Base-by-base conservation (phyloP, 495 filamentous ascomycete genomes). In the Penicillium lagena region DNA sequence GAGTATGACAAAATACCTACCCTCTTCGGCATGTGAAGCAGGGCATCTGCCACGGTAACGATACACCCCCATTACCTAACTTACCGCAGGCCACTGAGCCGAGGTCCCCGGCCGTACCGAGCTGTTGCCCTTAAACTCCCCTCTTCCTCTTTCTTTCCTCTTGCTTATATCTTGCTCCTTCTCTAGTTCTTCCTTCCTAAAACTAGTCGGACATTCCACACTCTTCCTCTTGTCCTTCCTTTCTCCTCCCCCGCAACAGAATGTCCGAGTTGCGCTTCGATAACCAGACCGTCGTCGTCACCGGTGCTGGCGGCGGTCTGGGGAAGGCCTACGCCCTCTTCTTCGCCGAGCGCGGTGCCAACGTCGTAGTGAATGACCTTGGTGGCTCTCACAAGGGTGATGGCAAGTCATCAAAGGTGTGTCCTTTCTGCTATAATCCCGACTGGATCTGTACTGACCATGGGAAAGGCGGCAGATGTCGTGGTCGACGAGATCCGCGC, bases 281-380 rank as follows among this genome's bases (percentile, higher is more conserved):
- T 75, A 86, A 87, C 64, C 95, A 97, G 75, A 91, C 91, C 50
- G 89, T 95, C 52, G 90, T 98, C 42, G 87, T 98, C 52, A 98
- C 94, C 38, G 93, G 93, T 52, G 94, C 94, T 42, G 91, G 93
- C 46, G 94, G 94, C 67, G 93, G 94, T 46, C 70, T 97, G 42
- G 93, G 93, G 41, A 94, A 90, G 70, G 85, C 85, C 59, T 96
- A 96, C 72, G 87, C 88, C 50, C 70, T 81, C 32, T 96, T 96
- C 77, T 97, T 95, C 63, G 93, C 76, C 46, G 87, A 86, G 40
- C 77, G 90, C 56, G 93, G 93, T 51, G 93, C 93, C 42, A 97
- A 89, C 70, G 86, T 98, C 50, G 90, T 98, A 33, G 93, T 98
- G 52, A 98, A 98, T 62, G 93, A 98, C 59, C 80, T 98, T 31